These are phyloP conservation scores for Fusarium xyrophilum DNA, from an alignment of 2,329 filamentous ascomycete genomes.

Conservation along the genomic window DNA sequence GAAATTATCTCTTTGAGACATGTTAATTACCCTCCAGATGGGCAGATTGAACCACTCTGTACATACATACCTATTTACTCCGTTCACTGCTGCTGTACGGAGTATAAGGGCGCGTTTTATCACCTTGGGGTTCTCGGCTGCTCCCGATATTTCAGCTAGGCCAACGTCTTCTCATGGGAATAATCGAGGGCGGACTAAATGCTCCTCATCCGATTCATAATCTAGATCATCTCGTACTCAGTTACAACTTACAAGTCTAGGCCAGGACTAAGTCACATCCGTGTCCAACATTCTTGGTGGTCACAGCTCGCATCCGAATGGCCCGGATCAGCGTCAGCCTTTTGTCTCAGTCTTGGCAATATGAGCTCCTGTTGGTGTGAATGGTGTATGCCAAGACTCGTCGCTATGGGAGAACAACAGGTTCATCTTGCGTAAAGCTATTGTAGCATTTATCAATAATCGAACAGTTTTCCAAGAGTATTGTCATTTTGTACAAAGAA, in stretches of 20 bases:
- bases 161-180: not conserved
- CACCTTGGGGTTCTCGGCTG: fast-evolving
- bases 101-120: not conserved
- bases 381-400: not conserved
- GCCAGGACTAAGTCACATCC: not conserved
- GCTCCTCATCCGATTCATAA: not conserved
- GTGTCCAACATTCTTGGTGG: not conserved
- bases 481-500: not conserved
- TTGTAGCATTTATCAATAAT: fast-evolving
- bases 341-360: not conserved
- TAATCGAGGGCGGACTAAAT: not conserved
- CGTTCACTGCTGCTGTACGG: fast-evolving
- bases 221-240: not conserved
- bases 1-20: no score
- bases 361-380: not conserved
- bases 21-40: no score
- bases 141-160: not conserved
- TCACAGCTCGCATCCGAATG: not conserved
- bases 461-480: no score
- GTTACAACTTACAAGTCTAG: fast-evolving
- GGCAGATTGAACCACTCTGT: no score
- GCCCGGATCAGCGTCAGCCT: not conserved
- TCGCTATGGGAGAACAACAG: not conserved
- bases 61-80: no score
- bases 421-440: fast-evolving